phyloP scores from a whole-genome alignment of 2,329 filamentous ascomycete species.

The Macrophomina phaseolina region DNA sequence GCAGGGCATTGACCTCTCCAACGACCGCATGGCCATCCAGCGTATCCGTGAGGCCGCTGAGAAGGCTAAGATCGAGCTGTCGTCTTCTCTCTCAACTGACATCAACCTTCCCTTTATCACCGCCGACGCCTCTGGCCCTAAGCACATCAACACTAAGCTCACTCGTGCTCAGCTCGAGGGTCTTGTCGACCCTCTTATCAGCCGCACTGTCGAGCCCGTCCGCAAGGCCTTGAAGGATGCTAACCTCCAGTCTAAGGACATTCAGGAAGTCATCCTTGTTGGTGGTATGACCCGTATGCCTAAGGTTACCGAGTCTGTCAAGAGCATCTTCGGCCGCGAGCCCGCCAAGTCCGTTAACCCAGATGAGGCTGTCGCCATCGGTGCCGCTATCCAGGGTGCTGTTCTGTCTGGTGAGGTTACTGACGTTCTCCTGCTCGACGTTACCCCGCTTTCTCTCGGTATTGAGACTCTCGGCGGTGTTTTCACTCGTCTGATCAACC shows the following conservation, averaged over 20 bases:
- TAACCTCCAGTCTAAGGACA: conserved; percentile 86
- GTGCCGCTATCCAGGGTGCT: conserved; percentile 95
- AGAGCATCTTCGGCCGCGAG: conserved; percentile 94
- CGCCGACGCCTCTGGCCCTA: conserved; percentile 90
- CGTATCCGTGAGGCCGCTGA: conserved; percentile 98
- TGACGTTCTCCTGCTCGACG: conserved; percentile 92
- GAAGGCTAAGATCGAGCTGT: conserved; percentile 99
- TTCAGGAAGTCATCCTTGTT: conserved; percentile 96
- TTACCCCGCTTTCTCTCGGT: conserved; percentile 94
- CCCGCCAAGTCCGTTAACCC: conserved; percentile 98
- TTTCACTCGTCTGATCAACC: conserved; percentile 97
- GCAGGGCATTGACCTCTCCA: conserved; percentile 85
- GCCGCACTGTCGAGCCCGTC: conserved; percentile 85
- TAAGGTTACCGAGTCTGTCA: conserved; percentile 95
- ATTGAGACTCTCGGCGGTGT: conserved; percentile 98
- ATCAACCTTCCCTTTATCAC: conserved; percentile 99
- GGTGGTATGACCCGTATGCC: conserved; percentile 99
- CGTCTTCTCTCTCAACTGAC: conserved; percentile 91
- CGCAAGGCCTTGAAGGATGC: conserved; percentile 98
- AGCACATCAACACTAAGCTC: conserved; percentile 98
- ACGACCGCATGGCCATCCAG: conserved; percentile 97
- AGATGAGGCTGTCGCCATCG: conserved; percentile 96
- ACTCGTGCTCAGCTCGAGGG: conserved; percentile 90
- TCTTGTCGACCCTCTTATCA: conserved; percentile 89
- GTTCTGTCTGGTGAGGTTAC: conserved; percentile 96